phyloP scores from a whole-genome alignment of 2,329 filamentous ascomycete species.

The Fusarium pseudonygamai region DNA sequence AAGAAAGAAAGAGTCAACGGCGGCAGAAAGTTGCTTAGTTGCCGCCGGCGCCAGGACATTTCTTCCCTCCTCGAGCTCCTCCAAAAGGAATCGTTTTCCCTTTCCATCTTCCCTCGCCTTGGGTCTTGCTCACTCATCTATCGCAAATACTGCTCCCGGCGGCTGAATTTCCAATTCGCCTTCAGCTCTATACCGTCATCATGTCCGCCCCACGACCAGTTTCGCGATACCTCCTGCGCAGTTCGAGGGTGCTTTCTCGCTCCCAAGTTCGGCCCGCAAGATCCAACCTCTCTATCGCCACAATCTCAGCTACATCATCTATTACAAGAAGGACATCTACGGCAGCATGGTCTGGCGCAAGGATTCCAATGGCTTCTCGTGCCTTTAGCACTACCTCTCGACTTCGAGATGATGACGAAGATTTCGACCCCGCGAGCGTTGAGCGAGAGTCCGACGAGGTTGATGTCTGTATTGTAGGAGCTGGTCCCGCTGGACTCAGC shows the following conservation, averaged over 20 bases:
- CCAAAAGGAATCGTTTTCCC: neutral
- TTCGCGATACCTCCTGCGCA: slow-evolving; percentile 52
- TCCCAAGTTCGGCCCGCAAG: slow-evolving; percentile 43
- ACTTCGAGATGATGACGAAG: slow-evolving; percentile 53
- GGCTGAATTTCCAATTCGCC: slow-evolving; percentile 41
- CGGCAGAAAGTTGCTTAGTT: slow-evolving; percentile 33
- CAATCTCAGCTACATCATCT: slow-evolving; percentile 28
- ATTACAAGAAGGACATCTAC: slow-evolving; percentile 19
- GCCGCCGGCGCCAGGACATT: slow-evolving; percentile 22
- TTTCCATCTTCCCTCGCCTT: neutral
- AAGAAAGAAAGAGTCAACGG: slow-evolving; percentile 15
- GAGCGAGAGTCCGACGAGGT: slow-evolving; percentile 94
- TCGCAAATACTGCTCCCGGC: neutral
- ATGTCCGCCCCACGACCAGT: slow-evolving; percentile 52
- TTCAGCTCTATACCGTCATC: slow-evolving; percentile 8
- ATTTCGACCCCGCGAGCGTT: slow-evolving; percentile 72
- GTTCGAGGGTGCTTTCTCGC: slow-evolving; percentile 47
- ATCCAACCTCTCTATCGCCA: slow-evolving; percentile 35
- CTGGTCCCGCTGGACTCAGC: slow-evolving; percentile 91
- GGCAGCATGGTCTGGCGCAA: slow-evolving; percentile 31
- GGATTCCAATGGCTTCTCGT: slow-evolving; percentile 40
- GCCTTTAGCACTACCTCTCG: slow-evolving; percentile 50
- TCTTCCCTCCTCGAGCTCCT: slow-evolving; percentile 6
- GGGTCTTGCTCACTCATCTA: neutral
- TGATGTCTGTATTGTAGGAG: slow-evolving; percentile 96